Evolutionary conservation across 306 rosid species (phyloP).

Genomic region (Biancaea sappan): DNA sequence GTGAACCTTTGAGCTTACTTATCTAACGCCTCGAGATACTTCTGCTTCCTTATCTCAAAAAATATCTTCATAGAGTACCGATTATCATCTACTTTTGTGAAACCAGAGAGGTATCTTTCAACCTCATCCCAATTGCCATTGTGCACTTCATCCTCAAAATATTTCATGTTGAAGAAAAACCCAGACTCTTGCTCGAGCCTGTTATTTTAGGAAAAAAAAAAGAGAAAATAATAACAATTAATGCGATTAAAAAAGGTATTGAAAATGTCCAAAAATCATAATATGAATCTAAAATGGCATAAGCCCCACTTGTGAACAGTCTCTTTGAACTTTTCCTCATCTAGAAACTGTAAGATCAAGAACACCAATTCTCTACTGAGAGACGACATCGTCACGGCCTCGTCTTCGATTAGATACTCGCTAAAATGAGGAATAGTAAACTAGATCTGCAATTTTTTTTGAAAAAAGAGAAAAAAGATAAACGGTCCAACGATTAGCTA

Average conservation of each 20-base stretch:
- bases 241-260: constrained; percentile 32
- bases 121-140: constrained; percentile 99
- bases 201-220: constrained; percentile 23
- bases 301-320: constrained; percentile 94
- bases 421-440: constrained; percentile 47
- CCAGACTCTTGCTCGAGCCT: constrained; percentile 99
- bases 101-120: constrained; percentile 93
- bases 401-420: constrained; percentile 48
- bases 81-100: constrained; percentile 96
- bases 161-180: constrained; percentile 95
- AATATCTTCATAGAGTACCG: constrained; percentile 98
- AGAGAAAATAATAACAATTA: constrained; percentile 38
- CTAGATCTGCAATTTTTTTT: constrained; percentile 71
- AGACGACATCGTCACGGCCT: constrained; percentile 75
- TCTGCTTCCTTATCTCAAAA: constrained; percentile 98
- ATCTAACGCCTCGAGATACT: constrained; percentile 95
- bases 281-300: constrained; percentile 29
- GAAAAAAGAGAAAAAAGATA: constrained; percentile 14
- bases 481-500: constrained; percentile 31
- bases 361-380: constrained; percentile 98
- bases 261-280: constrained; percentile 22
- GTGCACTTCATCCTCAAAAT: constrained; percentile 98
- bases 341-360: constrained; percentile 98
- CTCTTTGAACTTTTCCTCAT: constrained; percentile 98
- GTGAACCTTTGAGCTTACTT: constrained; percentile 65